These are phyloP conservation scores for Serendipita sp. DNA, from an alignment of 768 basidiomycete genomes.

Conservation along the genomic window DNA sequence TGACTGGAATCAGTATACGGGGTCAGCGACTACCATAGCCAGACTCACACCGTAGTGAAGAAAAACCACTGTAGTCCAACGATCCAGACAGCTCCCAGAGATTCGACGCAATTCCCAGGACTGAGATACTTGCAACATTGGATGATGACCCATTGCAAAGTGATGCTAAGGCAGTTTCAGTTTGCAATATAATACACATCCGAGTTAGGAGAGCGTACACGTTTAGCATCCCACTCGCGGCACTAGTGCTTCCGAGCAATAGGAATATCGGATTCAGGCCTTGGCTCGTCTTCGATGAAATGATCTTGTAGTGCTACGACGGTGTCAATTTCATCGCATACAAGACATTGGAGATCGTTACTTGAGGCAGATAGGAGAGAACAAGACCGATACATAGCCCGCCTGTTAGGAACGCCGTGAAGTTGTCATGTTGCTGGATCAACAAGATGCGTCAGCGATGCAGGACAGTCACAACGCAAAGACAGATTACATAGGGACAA, in stretches of 20 bases:
- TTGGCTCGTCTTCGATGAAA: constrained; percentile 59
- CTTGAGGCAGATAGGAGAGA: constrained; percentile 75
- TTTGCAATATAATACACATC: background rate
- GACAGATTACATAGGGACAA: background rate
- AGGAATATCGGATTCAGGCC: constrained; percentile 89
- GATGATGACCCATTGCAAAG: constrained; percentile 71
- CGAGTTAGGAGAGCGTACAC: constrained; percentile 32
- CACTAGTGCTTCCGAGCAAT: constrained; percentile 72
- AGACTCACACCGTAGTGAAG: constrained; percentile 66
- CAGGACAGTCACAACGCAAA: background rate
- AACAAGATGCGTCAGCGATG: background rate
- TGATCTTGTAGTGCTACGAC: constrained; percentile 61
- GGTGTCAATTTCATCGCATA: background rate
- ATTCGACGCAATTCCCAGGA: constrained; percentile 56
- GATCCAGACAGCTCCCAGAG: constrained; percentile 69
- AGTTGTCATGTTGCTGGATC: constrained; percentile 54
- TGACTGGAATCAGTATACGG: constrained; percentile 19
- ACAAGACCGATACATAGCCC: constrained; percentile 58
- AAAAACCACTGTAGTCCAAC: constrained; percentile 70
- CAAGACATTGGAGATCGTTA: constrained; percentile 24
- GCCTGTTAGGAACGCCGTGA: constrained; percentile 46
- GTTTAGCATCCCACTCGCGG: constrained; percentile 71
- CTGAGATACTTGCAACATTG: constrained; percentile 60
- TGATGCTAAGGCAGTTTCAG: constrained; percentile 30
- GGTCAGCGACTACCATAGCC: background rate